phyloP scores from a whole-genome alignment of 495 filamentous ascomycete species.

The Penicillium herquei region DNA sequence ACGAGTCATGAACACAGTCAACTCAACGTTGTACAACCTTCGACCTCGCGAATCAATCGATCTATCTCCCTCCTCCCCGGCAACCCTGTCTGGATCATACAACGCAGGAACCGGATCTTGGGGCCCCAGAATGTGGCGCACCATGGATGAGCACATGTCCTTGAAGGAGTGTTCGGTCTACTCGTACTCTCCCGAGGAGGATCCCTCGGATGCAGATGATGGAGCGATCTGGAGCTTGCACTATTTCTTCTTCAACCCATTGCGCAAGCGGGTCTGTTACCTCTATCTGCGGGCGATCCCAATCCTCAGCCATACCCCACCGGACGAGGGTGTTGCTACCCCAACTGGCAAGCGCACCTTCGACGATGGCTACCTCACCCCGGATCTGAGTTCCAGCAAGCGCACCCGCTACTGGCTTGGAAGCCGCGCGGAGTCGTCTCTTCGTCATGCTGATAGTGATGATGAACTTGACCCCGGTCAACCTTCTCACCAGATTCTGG shows the following conservation, averaged over 20 bases:
- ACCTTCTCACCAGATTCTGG: conserved; percentile 18
- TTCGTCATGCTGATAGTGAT: conserved; percentile 37
- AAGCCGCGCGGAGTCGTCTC: conserved; percentile 46
- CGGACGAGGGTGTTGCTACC: conserved; percentile 37
- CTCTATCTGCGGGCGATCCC: conserved; percentile 84
- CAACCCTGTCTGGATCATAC: conserved; percentile 44
- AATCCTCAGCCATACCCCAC: conserved; percentile 68
- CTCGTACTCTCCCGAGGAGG: conserved; percentile 77
- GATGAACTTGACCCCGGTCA: conserved; percentile 42
- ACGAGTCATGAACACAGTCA: conserved; percentile 77
- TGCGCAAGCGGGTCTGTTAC: conserved; percentile 90
- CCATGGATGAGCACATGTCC: conserved; percentile 89
- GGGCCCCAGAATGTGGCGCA: conserved; percentile 84
- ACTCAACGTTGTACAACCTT: conserved; percentile 80
- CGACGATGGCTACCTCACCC: conserved; percentile 49
- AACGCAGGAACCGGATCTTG: conserved; percentile 50
- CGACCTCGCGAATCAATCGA: conserved; percentile 58
- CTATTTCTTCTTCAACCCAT: conserved; percentile 97
- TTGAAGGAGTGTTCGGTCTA: conserved; percentile 82
- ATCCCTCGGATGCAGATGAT: conserved; percentile 87
- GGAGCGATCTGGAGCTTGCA: conserved; percentile 91
- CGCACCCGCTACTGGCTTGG: conserved; percentile 83
- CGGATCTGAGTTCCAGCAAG: conserved; percentile 63
- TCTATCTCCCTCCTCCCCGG: conserved; percentile 45
- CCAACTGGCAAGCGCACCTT: conserved; percentile 47